A percentile compares a stretch with the other conserved stretches of the same genome.
Evolutionary conservation across 306 rosid genomes (phyloP).

Genomic region (Prunus mume): DNA sequence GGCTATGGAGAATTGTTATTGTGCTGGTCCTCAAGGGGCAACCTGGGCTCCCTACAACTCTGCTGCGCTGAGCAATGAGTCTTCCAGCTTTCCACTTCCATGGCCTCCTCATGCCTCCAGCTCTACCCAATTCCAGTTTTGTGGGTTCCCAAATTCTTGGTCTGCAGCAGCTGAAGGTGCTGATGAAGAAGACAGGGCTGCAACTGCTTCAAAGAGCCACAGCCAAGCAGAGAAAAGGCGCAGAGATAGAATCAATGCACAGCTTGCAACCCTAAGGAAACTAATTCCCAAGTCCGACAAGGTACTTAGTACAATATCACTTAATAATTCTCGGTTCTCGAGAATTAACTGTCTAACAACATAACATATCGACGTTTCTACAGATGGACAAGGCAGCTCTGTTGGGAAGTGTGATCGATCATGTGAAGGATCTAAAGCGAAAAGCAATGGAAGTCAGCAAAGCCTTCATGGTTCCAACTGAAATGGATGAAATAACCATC

Average conservation of each 20-base stretch:
- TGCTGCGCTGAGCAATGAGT: conserved; percentile 25
- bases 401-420: conserved; percentile 85
- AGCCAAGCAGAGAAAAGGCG: conserved; percentile 96
- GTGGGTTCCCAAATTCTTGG: conserved; percentile 44
- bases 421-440: conserved; percentile 84
- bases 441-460: conserved; percentile 72
- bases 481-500: conserved; percentile 69
- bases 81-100: conserved; percentile 39
- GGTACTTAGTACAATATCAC: conserved; percentile 33
- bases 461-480: conserved; percentile 65
- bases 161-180: conserved; percentile 32
- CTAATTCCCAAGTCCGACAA: conserved; percentile 90
- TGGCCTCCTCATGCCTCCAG: conserved; percentile 41
- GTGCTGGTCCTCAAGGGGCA: conserved; percentile 39
- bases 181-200: conserved; percentile 52
- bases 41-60: conserved; percentile 29
- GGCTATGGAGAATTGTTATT: conserved; percentile 57
- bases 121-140: conserved; percentile 43
- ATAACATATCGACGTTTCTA: neutral
- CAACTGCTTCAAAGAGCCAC: conserved; percentile 80
- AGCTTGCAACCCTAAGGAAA: conserved; percentile 88
- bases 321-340: neutral
- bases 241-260: conserved; percentile 88
- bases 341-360: neutral
- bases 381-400: conserved; percentile 99